These are phyloP conservation scores for Platanus orientalis DNA, from an alignment of 164 flowering plant species.

Conservation along the genomic window DNA sequence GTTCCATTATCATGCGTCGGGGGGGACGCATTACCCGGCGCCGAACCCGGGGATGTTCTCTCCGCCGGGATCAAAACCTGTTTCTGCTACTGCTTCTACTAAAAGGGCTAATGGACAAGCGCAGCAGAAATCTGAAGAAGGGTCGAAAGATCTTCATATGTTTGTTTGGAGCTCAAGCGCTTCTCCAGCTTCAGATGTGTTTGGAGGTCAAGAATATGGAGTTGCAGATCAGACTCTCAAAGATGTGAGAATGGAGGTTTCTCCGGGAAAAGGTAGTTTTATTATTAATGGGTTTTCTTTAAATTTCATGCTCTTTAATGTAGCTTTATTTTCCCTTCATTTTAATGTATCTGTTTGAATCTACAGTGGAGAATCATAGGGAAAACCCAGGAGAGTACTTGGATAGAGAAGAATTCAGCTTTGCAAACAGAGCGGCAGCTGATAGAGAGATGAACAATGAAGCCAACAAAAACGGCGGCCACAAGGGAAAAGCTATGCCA, in stretches of 20 bases:
- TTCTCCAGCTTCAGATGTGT: constrained; percentile 94
- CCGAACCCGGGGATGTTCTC: constrained; percentile 87
- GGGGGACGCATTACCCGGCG: constrained; percentile 51
- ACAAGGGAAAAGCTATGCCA: no score
- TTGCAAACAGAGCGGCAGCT: no score
- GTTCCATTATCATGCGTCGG: constrained; percentile 25
- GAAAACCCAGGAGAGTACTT: no score
- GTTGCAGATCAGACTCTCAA: constrained; percentile 40
- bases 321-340: no score
- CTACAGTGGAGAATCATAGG: no score
- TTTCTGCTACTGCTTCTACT: constrained; percentile 4
- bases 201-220: constrained; percentile 60
- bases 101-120: constrained; percentile 44
- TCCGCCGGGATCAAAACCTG: constrained; percentile 37
- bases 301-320: no score
- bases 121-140: constrained; percentile 35
- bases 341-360: no score
- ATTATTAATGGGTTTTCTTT: no score
- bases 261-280: constrained; percentile 61
- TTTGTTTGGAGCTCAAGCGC: constrained; percentile 98
- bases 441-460: no score
- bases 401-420: no score
- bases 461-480: no score
- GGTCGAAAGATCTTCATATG: constrained; percentile 80
- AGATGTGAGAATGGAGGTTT: constrained; percentile 57